Evolutionary conservation across 371 early-diverging fungal species (phyloP).

Genomic region (Choanephora cucurbitarum): DNA sequence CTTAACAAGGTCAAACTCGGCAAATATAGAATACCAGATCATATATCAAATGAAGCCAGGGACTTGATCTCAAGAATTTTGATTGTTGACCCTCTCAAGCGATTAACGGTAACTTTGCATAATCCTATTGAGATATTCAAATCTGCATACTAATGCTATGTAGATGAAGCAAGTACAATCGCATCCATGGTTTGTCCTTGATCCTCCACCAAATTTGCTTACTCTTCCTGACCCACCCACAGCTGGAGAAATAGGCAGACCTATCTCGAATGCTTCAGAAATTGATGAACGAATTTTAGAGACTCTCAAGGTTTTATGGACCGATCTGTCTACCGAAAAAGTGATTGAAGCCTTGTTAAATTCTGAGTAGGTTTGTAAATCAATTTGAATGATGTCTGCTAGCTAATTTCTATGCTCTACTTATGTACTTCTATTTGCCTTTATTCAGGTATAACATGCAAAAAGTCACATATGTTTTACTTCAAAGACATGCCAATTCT

Average conservation of each 20-base stretch:
- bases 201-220: conserved; percentile 32
- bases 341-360: conserved; percentile 41
- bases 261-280: conserved; percentile 31
- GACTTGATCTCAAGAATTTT: conserved; percentile 57
- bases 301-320: conserved; percentile 48
- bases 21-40: conserved; percentile 64
- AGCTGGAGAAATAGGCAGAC: conserved; percentile 39
- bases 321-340: conserved; percentile 37
- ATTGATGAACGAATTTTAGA: conserved; percentile 50
- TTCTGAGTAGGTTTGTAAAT: conserved; percentile 35
- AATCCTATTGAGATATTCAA: not conserved
- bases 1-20: conserved; percentile 68
- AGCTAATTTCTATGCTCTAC: not conserved
- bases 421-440: not conserved
- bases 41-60: conserved; percentile 60
- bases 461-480: conserved; percentile 51
- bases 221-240: conserved; percentile 48
- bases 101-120: conserved; percentile 41
- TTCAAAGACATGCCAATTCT: conserved; percentile 45
- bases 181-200: conserved; percentile 49
- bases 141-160: not conserved
- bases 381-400: not conserved
- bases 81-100: conserved; percentile 41
- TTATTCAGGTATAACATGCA: conserved; percentile 52
- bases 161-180: conserved; percentile 46